Base-by-base conservation (phyloP, 768 basidiomycete species). In the Tylopilus cervinicoccineus region DNA sequence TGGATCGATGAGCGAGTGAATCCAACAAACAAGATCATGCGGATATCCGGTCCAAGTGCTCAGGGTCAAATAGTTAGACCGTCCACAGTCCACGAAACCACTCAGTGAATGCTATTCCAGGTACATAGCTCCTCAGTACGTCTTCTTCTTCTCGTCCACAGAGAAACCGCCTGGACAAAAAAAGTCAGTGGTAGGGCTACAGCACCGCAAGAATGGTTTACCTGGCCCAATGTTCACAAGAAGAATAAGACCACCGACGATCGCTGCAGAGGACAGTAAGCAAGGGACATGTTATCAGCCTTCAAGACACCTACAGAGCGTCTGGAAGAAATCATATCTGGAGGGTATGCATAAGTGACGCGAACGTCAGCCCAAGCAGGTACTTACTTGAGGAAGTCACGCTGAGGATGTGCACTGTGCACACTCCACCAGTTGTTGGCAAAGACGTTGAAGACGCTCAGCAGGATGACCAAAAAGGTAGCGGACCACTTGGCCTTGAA, bases 401-500 rank as follows among this genome's bases (percentile, higher is more conserved):
- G 80, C 62, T 94, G 91, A 54, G 95, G 95, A 68, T 98, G 96
- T 37, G 84, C 81, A 38, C 84, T 80, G 67, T 93, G 86, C 20
- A 98, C 84, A 57, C 80, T 84, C 95, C 95, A 99, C 88, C 90
- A 99, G 72, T 97, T 96, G 77, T 99, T 99, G 69, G 88, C 90
- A 60, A 95, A 90, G 28, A 95, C 93, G 66, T 99, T 99, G 84
- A 98, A 97, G 59, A 91, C 68, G 63, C 88, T 91, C 61, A 99
- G 71, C 4, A 93, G 78, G 54, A 96, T 70, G 51, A 97, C 94
- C 52, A 99, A 80, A 83, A 98, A 98, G 12, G 84, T 81, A 3
- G 95, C 95, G 13, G 91, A 93, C 91, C 93, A 96, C 72, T 97
- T 98, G 60, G 96, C 95, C 73, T 98, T 98, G 83, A 97, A 98